A percentile compares a stretch with the other conserved stretches of the same genome.
phyloP scores from a whole-genome alignment of 2,329 filamentous ascomycete species.

The Aciculosporium take region DNA sequence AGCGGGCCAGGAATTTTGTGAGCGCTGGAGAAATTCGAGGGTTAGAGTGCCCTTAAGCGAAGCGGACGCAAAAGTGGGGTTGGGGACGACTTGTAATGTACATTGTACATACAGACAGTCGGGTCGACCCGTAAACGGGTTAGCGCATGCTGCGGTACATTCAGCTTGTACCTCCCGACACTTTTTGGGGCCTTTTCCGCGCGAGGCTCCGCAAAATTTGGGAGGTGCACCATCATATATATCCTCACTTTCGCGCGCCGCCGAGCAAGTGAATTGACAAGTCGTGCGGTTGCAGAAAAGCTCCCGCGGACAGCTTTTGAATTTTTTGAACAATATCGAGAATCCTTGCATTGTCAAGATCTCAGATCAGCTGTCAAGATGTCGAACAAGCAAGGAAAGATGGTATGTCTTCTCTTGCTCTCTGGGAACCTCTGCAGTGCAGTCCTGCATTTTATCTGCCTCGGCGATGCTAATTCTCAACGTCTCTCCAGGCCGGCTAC shows the following conservation, averaged over 20 bases:
- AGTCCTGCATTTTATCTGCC: constrained; percentile 19
- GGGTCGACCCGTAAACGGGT: constrained; percentile 8
- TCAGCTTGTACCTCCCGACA: constrained; percentile 17
- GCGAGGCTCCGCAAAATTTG: constrained; percentile 33
- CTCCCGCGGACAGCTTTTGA: constrained; percentile 21
- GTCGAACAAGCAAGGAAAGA: constrained; percentile 88
- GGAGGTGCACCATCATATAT: constrained; percentile 17
- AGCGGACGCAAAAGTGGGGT: constrained; percentile 12
- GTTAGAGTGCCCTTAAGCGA: constrained; percentile 27
- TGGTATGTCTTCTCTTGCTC: constrained; percentile 53
- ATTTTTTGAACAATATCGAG: constrained; percentile 30
- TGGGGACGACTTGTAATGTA: fast-evolving
- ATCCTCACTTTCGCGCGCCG: constrained; percentile 25
- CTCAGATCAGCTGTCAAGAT: constrained; percentile 17
- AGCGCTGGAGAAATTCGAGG: constrained; percentile 23
- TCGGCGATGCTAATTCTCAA: constrained; percentile 48
- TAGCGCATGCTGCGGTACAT: constrained; percentile 19
- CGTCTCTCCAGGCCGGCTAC: constrained; percentile 48
- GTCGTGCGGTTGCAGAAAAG: constrained; percentile 26
- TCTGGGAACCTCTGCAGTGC: constrained; percentile 19
- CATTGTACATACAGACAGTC: too few species aligned
- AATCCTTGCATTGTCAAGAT: constrained; percentile 18
- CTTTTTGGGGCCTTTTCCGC: constrained; percentile 24
- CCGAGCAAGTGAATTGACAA: constrained; percentile 24
- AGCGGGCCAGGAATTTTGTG: constrained; percentile 21